These are phyloP conservation scores for Ephemerocybe angulata DNA, from an alignment of 768 basidiomycete species.

Conservation along the genomic window DNA sequence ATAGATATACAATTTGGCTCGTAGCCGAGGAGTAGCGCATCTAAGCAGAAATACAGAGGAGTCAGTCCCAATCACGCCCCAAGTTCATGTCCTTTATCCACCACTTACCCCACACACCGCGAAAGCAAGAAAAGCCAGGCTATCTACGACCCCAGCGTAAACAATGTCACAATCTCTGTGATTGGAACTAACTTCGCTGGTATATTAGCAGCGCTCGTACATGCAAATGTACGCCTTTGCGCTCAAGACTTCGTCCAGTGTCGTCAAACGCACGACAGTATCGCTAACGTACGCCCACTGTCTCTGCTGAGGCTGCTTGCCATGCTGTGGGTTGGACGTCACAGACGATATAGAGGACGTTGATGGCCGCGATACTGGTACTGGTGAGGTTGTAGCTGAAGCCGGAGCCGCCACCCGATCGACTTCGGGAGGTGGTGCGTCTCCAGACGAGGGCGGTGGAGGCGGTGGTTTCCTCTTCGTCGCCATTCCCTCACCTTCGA, in stretches of 20 bases:
- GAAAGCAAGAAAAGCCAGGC: too few relatives aligned
- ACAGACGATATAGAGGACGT: neutral
- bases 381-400: neutral
- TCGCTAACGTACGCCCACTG: constrained; percentile 95
- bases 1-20: too few relatives aligned
- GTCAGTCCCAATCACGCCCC: too few relatives aligned
- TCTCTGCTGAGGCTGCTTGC: constrained; percentile 30
- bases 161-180: too few relatives aligned
- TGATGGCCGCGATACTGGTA: neutral
- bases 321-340: constrained; percentile 8
- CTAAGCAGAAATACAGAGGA: too few relatives aligned
- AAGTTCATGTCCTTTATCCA: too few relatives aligned
- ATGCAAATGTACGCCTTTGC: constrained; percentile 93
- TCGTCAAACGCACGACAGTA: constrained; percentile 73
- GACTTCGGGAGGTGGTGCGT: neutral
- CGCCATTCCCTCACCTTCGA: constrained; percentile 5
- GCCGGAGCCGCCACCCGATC: neutral
- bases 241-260: constrained; percentile 85
- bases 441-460: neutral
- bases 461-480: neutral
- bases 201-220: constrained; percentile 50
- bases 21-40: too few relatives aligned
- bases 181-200: neutral
- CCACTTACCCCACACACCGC: too few relatives aligned
- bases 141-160: too few relatives aligned